These are phyloP conservation scores for Carex littledalei DNA, from an alignment of 176 grass and related monocot species.

Conservation along the genomic window DNA sequence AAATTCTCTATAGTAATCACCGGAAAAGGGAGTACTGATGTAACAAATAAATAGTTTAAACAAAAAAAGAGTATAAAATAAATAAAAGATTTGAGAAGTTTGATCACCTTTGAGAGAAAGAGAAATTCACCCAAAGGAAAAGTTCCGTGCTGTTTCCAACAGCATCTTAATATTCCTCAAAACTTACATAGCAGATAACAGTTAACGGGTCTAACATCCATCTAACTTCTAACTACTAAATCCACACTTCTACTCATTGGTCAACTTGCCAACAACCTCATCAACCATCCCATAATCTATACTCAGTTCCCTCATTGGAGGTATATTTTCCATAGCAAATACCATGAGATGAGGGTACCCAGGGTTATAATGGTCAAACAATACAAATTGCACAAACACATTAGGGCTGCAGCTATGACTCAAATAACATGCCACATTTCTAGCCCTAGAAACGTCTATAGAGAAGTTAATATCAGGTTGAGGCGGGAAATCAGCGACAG, in stretches of 20 bases:
- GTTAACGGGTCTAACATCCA: conserved; percentile 2
- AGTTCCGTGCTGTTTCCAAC: not conserved
- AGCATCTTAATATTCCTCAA: not conserved
- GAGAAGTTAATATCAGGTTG: conserved; percentile 57
- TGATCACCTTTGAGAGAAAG: conserved; percentile 9
- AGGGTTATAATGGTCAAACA: conserved; percentile 86
- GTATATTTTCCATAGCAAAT: conserved; percentile 95
- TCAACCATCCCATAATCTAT: conserved; percentile 94
- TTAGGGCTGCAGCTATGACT: conserved; percentile 97
- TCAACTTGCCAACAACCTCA: conserved; percentile 74
- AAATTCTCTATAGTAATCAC: not conserved
- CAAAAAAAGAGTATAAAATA: not conserved
- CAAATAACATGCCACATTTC: conserved; percentile 99
- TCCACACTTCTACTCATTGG: conserved; percentile 34
- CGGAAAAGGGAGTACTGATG: not conserved
- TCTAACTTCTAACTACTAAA: conserved; percentile 7
- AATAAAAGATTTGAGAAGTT: conserved; percentile 9
- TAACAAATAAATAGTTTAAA: not conserved
- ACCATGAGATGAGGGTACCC: conserved; percentile 91
- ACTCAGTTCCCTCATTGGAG: conserved; percentile 94
- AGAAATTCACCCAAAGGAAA: conserved; percentile 17
- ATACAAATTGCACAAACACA: conserved; percentile 84
- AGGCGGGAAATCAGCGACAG: conserved; percentile 44
- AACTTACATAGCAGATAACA: conserved; percentile 3
- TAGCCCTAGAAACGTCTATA: conserved; percentile 79